Percentiles rank a stretch among this genome's conserved stretches.
phyloP scores from a whole-genome alignment of 257 asterid species.

The Solanum chiquidenum region DNA sequence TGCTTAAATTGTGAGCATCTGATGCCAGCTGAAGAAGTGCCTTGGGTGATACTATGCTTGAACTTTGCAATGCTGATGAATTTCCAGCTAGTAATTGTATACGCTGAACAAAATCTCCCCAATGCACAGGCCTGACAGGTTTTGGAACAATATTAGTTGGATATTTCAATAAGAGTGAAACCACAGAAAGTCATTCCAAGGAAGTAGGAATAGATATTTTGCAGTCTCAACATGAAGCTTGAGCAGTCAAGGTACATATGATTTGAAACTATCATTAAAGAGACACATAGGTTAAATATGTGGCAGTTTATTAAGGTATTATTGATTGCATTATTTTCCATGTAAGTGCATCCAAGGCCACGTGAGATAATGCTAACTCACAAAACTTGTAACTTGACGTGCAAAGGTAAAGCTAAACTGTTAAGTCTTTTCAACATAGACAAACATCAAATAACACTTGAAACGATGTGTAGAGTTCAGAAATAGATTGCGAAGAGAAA shows the following conservation, averaged over 20 bases:
- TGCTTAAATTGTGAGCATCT: slow-evolving; percentile 21
- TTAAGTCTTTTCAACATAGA: neutral
- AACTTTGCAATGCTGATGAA: slow-evolving; percentile 55
- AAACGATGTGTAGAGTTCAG: neutral
- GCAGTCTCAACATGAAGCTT: neutral
- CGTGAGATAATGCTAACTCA: neutral
- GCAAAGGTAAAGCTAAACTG: neutral
- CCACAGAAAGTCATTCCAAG: neutral
- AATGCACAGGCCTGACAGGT: slow-evolving; percentile 46
- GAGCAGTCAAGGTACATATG: neutral
- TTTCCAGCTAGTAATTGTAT: slow-evolving; percentile 53
- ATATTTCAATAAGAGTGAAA: neutral
- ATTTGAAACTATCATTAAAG: neutral
- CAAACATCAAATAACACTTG: neutral
- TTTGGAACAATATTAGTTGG: neutral
- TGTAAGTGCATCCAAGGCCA: neutral
- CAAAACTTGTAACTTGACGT: neutral
- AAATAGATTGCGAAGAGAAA: slow-evolving; percentile 18
- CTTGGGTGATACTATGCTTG: slow-evolving; percentile 29
- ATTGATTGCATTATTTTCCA: neutral
- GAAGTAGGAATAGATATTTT: neutral
- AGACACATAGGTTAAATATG: neutral
- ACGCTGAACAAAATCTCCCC: slow-evolving; percentile 57
- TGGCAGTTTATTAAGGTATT: neutral
- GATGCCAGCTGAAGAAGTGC: slow-evolving; percentile 40